Base-by-base conservation (phyloP, 441 rosid genomes). In the Erodium moschatum region DNA sequence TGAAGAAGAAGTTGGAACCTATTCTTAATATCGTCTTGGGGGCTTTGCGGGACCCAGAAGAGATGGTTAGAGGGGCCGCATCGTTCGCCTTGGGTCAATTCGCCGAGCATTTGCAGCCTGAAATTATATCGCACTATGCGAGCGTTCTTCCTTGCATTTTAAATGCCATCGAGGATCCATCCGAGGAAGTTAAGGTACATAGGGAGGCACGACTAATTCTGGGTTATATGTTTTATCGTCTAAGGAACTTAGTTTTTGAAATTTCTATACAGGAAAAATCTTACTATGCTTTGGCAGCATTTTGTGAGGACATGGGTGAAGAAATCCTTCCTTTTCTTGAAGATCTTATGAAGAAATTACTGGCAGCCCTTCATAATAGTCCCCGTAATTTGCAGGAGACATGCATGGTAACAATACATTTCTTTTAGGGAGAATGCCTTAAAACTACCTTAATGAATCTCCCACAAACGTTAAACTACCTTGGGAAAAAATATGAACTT, bases 51-150 rank as follows among this genome's bases (percentile, higher is more conserved):
- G 99, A 95, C 81, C 85, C 92, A 18, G 99, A 95, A 72, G 89
- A 86, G 85, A 80, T 95, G 91, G 97, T 95, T 77, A 85, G 99
- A 78, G 99, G 99, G 67, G 99, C 99, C 81, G 90, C 98, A 46
- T 90, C 99, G 54, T 92, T 95, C 79, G 96, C 99, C 19, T 77
- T 95, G 78, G 99, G 99, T 70, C 99, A 95, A 72, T 95, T 89
- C 67, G 96, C 99, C 0, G 99, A 95, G 83, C 78, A 95, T 86
- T 87, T 95, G 78, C 99, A 95, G 83, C 99, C 99, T 31, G 99
- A 95, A 79, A 90, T 95, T 61, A 75, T 88, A 20, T 80, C 88
- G 66, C 97, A 88, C 69, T 82, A 90, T 81, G 90, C 84, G 76
- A 87, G 77, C 70, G 90, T 95, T 80, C 96, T 95, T 78, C 98